A percentile compares a stretch with the other conserved stretches of the same genome.
Evolutionary conservation across 164 flowering plant species (phyloP).

Genomic region (Euptelea pleiosperma): DNA sequence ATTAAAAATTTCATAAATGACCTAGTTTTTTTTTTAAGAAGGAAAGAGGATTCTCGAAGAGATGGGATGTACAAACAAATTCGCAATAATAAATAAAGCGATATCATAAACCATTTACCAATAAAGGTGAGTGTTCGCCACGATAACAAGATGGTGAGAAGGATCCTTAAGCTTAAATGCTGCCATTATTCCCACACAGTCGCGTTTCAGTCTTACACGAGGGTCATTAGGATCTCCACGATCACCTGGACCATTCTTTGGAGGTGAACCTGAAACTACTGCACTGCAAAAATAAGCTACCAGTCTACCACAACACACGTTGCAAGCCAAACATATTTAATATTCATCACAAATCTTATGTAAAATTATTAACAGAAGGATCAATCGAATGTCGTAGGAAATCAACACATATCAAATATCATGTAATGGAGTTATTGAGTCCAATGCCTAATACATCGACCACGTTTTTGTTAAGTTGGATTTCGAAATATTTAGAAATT

Average conservation of each 20-base stretch:
- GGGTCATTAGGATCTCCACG: slow-evolving; percentile 86
- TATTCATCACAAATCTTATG: no score
- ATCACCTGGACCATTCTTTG: slow-evolving; percentile 24
- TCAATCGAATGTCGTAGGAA: no score
- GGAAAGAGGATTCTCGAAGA: no score
- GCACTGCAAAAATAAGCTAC: slow-evolving; percentile 7
- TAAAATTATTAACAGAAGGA: no score
- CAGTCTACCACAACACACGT: slow-evolving; percentile 4
- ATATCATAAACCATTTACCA: slow-evolving; percentile 44
- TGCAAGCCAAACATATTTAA: no score
- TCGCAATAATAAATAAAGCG: neutral
- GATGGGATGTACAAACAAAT: no score
- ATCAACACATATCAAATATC: no score
- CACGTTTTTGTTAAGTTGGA: neutral
- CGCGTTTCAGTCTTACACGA: slow-evolving; percentile 81
- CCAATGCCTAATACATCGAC: no score
- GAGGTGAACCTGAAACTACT: slow-evolving; percentile 31
- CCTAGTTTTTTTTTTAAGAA: no score
- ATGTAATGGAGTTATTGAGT: no score
- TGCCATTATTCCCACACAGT: slow-evolving; percentile 89
- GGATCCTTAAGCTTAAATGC: slow-evolving; percentile 67
- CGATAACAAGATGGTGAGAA: slow-evolving; percentile 51
- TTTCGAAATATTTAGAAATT: no score
- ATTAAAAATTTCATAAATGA: no score
- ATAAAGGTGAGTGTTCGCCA: slow-evolving; percentile 92